A percentile compares a stretch with the other conserved stretches of the same genome.
Evolutionary conservation across 176 grass and related monocot species (phyloP).

Genomic region (Bromus sterilis): DNA sequence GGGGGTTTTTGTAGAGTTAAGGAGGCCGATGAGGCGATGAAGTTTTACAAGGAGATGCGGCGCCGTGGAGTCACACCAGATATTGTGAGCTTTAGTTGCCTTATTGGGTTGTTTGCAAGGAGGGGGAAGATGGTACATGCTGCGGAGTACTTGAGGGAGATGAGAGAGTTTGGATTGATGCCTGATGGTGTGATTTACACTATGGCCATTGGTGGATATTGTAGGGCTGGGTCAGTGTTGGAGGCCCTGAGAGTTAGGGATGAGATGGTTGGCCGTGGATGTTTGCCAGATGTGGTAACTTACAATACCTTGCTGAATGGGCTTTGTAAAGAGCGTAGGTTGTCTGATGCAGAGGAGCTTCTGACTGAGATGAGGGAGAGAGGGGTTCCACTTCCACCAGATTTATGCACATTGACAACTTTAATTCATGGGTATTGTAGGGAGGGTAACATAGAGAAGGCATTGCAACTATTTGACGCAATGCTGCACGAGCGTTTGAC

Average conservation of each 20-base stretch:
- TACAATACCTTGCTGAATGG: constrained; percentile 84
- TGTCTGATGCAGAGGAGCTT: constrained; percentile 54
- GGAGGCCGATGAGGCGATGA: constrained; percentile 36
- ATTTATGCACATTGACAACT: constrained; percentile 89
- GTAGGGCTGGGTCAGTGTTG: constrained; percentile 36
- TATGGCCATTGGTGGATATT: constrained; percentile 84
- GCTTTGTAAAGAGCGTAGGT: constrained; percentile 49
- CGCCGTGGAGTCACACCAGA: constrained; percentile 47
- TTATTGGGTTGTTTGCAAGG: constrained; percentile 69
- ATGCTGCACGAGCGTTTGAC: constrained; percentile 53
- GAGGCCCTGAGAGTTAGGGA: constrained; percentile 73
- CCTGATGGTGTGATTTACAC: constrained; percentile 92
- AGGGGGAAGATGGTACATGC: constrained; percentile 51
- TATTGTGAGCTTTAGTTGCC: constrained; percentile 74
- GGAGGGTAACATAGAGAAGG: constrained; percentile 40
- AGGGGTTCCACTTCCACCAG: constrained; percentile 62
- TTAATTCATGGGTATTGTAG: constrained; percentile 87
- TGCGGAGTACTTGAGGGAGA: constrained; percentile 38
- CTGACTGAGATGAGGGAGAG: constrained; percentile 74
- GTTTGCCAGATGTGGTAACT: constrained; percentile 74
- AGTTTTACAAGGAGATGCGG: constrained; percentile 57
- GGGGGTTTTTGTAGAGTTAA: constrained; percentile 48
- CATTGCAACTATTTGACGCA: constrained; percentile 53
- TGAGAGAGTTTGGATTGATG: constrained; percentile 47
- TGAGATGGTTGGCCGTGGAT: constrained; percentile 74